Evolutionary conservation across 1,139 yeast species (phyloP), one percentile per base, ranked within the genome.

Genomic region (Blastobotrys buckinghamii): DNA sequence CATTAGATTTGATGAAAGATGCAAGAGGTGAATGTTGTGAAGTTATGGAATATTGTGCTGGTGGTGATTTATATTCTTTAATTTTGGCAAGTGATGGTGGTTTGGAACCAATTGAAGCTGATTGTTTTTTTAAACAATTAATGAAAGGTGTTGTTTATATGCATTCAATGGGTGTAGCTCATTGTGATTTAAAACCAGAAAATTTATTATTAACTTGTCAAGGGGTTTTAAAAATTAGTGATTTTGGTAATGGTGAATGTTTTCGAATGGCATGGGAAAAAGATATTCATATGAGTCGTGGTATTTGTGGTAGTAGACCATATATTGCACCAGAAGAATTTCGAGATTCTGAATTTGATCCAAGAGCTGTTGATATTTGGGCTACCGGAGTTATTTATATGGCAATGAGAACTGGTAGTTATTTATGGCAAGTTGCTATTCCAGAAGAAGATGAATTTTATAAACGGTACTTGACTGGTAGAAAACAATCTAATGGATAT

Each of bases 391-490:
- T 92, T 19, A 87, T 92, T 42, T 92, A 90, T 67, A 89, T 92
- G 97, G 97, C 96, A 9, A 90, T 92, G 97, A 76, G 97, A 62
- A 87, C 96, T 0, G 98, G 97, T 1, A 76, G 96, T 50, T 96
- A 90, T 61, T 69, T 92, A 50, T 92, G 98, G 98, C 82, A 84
- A 59, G 72, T 82, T 51, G 97, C 97, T 2, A 80, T 79, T 54
- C 61, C 64, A 26, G 76, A 73, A 42, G 87, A 81, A 48, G 97
- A 92, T 65, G 94, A 83, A 57, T 87, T 85, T 63, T 90, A 82
- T 65, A 70, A 74, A 42, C 82, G 77, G 57, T 92, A 90, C 61
- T 69, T 90, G 50, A 73, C 74, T 46, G 87, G 85, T 53, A 74
- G 97, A 51, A 87, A 84, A 63, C 84, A 83, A 52, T 81, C 84